A percentile compares a stretch with the other conserved stretches of the same genome.
These are phyloP conservation scores for Phytophthora kernoviae DNA, from an alignment of 352 stramenopile species.

Conservation along the genomic window DNA sequence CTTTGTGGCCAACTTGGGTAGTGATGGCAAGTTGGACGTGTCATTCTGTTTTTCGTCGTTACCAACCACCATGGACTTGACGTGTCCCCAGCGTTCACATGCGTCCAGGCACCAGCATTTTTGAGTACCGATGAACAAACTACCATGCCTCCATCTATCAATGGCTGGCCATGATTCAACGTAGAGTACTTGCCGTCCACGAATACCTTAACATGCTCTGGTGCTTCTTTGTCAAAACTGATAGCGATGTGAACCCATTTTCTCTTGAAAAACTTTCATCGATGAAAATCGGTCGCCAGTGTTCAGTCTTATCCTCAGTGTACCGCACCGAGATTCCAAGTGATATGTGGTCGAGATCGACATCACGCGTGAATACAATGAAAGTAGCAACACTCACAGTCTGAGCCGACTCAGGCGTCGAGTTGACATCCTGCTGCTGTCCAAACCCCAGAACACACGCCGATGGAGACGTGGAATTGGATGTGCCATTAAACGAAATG, in stretches of 20 bases:
- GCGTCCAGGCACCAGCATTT: conserved; percentile 16
- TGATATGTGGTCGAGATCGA: conserved; percentile 11
- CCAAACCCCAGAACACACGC: conserved; percentile 15
- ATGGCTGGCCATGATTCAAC: conserved; percentile 7
- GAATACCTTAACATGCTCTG: conserved; percentile 19
- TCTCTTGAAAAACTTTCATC: conserved; percentile 11
- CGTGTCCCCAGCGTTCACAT: conserved; percentile 15
- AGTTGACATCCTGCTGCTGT: neutral
- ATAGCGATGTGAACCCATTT: conserved; percentile 26
- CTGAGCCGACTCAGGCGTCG: conserved; percentile 4
- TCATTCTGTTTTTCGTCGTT: neutral
- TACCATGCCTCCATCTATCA: neutral
- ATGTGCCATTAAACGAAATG: conserved; percentile 1
- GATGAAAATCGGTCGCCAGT: conserved; percentile 17
- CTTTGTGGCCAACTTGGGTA: conserved; percentile 9
- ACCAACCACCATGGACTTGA: neutral
- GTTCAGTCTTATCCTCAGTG: conserved; percentile 1
- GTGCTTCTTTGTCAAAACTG: conserved; percentile 6
- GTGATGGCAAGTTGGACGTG: neutral
- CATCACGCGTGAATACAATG: conserved; percentile 20
- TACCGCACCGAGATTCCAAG: conserved; percentile 18
- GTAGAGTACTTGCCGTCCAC: conserved; percentile 20
- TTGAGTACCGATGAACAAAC: conserved; percentile 14
- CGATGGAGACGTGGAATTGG: no score
- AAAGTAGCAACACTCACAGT: conserved; percentile 4